Conservation (phyloP, 306 rosid genomes). For the Benincasa hispida region DNA sequence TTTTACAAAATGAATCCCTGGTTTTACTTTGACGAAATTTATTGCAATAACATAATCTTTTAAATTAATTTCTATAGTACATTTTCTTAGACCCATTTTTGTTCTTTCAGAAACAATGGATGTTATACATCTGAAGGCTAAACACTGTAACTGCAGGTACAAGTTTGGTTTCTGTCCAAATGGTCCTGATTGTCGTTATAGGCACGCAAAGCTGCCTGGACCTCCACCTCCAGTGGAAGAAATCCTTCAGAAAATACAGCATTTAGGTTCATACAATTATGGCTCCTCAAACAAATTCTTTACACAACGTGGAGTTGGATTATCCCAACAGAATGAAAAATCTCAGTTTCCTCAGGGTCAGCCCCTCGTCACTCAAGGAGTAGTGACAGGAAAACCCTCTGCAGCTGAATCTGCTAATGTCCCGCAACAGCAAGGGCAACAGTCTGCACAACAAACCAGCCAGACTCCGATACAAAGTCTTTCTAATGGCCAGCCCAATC, state of each 20-base stretch:
- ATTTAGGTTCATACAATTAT: constrained; percentile 67
- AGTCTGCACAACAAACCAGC: constrained; percentile 51
- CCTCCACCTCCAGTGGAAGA: constrained; percentile 98
- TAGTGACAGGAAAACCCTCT: constrained; percentile 46
- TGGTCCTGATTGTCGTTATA: constrained; percentile 96
- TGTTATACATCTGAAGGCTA: not conserved
- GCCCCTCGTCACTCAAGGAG: constrained; percentile 41
- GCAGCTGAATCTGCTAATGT: constrained; percentile 63
- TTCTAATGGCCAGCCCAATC: constrained; percentile 69
- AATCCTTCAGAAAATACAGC: constrained; percentile 96
- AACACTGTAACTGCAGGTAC: constrained; percentile 55
- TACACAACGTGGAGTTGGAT: constrained; percentile 57
- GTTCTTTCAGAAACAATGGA: not conserved
- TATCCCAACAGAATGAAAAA: constrained; percentile 62
- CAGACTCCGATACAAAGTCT: constrained; percentile 47
- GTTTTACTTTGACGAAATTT: not conserved
- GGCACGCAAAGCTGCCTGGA: constrained; percentile 86
- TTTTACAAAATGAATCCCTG: not conserved
- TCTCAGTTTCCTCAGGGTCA: constrained; percentile 57
- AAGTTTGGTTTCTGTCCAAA: constrained; percentile 98
- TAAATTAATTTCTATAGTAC: not conserved
- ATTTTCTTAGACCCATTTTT: not conserved
- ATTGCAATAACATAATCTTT: not conserved
- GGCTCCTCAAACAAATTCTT: constrained; percentile 48
- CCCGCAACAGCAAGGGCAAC: constrained; percentile 72